Conservation (phyloP, 2,329 filamentous ascomycete genomes). For the Talaromyces sp. region DNA sequence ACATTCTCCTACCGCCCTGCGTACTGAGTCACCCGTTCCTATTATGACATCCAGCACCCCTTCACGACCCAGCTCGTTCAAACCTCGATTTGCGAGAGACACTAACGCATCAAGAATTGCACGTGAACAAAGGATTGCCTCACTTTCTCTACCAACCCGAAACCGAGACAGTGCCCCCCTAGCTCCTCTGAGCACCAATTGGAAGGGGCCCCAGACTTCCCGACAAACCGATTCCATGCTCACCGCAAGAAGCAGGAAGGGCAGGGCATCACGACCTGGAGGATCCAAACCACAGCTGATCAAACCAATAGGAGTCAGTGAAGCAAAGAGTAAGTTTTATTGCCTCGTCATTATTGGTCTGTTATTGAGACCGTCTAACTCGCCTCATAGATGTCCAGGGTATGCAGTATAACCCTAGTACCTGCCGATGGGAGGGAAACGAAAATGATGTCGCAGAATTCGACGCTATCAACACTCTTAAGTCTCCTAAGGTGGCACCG, state of each 20-base stretch:
- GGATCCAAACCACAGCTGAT: slow-evolving; percentile 76
- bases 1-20: slow-evolving; percentile 30
- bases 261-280: slow-evolving; percentile 32
- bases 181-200: slow-evolving; percentile 54
- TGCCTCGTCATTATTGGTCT: neutral
- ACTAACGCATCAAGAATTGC: slow-evolving; percentile 64
- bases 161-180: slow-evolving; percentile 45
- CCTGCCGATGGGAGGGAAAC: slow-evolving; percentile 93
- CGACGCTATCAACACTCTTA: slow-evolving; percentile 54
- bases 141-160: slow-evolving; percentile 34
- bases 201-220: slow-evolving; percentile 54
- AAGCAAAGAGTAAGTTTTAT: slow-evolving; percentile 71
- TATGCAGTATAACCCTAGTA: slow-evolving; percentile 89
- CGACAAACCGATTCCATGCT: slow-evolving; percentile 50
- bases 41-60: slow-evolving; percentile 53
- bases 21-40: slow-evolving; percentile 43
- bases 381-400: slow-evolving; percentile 69
- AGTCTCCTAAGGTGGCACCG: slow-evolving; percentile 43
- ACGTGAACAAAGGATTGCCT: slow-evolving; percentile 57
- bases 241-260: slow-evolving; percentile 46
- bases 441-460: slow-evolving; percentile 80
- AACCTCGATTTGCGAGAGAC: slow-evolving; percentile 63
- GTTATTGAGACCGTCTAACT: slow-evolving; percentile 20
- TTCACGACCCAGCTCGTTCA: slow-evolving; percentile 48
- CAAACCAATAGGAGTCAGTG: slow-evolving; percentile 72